Evolutionary conservation across 345 rosid species (phyloP).

Genomic region (Mangifera indica): DNA sequence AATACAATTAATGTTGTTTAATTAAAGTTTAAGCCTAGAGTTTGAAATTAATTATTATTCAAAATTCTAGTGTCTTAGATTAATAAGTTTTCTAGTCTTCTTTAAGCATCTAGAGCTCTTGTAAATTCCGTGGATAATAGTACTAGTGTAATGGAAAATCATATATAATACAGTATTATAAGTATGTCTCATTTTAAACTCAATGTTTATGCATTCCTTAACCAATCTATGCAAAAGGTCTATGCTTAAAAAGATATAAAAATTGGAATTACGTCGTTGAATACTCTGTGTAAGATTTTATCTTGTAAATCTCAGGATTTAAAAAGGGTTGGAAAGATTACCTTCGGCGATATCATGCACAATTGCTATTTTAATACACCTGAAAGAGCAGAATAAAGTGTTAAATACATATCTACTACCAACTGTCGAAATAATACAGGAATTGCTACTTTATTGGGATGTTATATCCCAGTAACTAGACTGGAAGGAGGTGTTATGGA

Average conservation of each 20-base stretch:
- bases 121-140: not conserved
- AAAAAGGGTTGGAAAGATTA: conserved; percentile 30
- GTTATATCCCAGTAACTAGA: not conserved
- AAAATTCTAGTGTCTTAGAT: too few species aligned
- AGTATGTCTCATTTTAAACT: not conserved
- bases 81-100: too few species aligned
- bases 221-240: not conserved
- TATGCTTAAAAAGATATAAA: not conserved
- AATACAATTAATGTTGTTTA: too few species aligned
- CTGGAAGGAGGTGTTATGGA: not conserved
- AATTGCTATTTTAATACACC: conserved; percentile 95
- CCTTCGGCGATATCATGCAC: conserved; percentile 99
- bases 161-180: not conserved
- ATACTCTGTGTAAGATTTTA: not conserved
- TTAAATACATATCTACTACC: not conserved
- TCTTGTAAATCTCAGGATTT: not conserved
- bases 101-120: not conserved
- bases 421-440: not conserved
- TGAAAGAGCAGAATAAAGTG: conserved; percentile 27
- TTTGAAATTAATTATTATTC: too few species aligned
- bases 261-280: not conserved
- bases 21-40: too few species aligned
- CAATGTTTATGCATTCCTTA: not conserved
- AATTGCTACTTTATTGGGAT: not conserved
- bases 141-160: not conserved